Percentiles rank a stretch among this genome's conserved stretches.
These are phyloP conservation scores for Dicorynia guianensis DNA, from an alignment of 306 rosid genomes.

Conservation along the genomic window DNA sequence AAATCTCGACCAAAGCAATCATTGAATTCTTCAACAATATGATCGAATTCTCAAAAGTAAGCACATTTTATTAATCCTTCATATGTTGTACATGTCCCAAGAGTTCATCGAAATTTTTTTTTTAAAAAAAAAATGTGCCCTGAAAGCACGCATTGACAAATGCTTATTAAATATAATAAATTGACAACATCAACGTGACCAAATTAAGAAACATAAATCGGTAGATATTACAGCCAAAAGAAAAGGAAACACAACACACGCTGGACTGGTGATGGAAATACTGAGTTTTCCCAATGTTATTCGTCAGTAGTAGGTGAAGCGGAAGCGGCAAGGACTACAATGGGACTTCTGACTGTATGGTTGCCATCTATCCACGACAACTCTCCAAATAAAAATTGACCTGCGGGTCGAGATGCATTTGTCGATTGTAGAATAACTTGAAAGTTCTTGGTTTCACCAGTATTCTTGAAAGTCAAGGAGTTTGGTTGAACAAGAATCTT, in stretches of 20 bases:
- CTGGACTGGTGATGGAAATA: neutral
- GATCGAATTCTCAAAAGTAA: too few species aligned
- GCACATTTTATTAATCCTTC: too few species aligned
- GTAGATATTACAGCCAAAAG: neutral
- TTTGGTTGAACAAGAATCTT: constrained; percentile 49
- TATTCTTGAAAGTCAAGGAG: constrained; percentile 40
- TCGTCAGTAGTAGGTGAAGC: neutral
- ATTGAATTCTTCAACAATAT: too few species aligned
- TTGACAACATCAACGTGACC: too few species aligned
- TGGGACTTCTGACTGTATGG: constrained; percentile 56
- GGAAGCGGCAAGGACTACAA: constrained; percentile 28
- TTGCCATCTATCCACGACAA: constrained; percentile 57
- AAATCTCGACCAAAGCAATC: too few species aligned
- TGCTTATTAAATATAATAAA: too few species aligned
- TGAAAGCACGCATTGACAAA: too few species aligned
- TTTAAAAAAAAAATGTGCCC: too few species aligned
- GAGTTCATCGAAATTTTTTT: too few species aligned
- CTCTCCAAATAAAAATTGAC: constrained; percentile 21
- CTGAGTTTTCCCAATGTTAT: neutral
- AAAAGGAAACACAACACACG: neutral
- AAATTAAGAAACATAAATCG: too few species aligned
- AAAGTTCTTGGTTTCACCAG: constrained; percentile 57
- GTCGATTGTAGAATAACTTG: constrained; percentile 39
- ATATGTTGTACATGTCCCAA: too few species aligned
- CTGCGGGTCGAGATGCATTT: neutral